phyloP scores from a whole-genome alignment of 352 stramenopile species.

The Phytopythium oedochilum region DNA sequence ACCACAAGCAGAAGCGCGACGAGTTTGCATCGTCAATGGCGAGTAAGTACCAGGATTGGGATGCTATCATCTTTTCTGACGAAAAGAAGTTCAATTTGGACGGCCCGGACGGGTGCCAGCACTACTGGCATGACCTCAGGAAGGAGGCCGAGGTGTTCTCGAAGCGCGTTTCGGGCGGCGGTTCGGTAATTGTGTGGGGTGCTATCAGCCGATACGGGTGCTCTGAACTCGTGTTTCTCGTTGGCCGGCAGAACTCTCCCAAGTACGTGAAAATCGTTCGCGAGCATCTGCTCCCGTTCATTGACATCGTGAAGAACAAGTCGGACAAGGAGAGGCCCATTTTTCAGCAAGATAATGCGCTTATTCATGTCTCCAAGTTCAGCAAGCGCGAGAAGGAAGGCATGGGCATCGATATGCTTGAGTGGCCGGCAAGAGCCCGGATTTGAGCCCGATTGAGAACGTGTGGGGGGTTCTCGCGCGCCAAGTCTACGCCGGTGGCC shows the following conservation, averaged over 20 bases:
- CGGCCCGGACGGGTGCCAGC: conserved; percentile 7
- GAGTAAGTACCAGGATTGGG: not conserved
- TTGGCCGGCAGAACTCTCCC: not conserved
- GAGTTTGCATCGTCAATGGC: not conserved
- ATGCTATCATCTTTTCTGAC: conserved; percentile 7
- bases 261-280: not conserved
- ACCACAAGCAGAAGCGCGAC: not conserved
- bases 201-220: not conserved
- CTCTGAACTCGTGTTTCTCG: not conserved
- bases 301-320: not conserved
- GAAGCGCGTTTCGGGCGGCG: not conserved
- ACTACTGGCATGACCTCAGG: conserved; percentile 10
- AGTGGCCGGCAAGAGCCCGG: not conserved
- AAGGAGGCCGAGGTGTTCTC: not conserved
- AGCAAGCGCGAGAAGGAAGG: not conserved
- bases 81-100: conserved; percentile 15
- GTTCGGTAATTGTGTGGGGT: not conserved
- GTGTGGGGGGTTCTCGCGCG: too few relatives aligned
- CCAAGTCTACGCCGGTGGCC: too few relatives aligned
- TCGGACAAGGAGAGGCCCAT: not conserved
- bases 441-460: not conserved
- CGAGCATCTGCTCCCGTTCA: not conserved
- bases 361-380: not conserved
- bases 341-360: not conserved
- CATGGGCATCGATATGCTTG: not conserved